Base-by-base conservation (phyloP, 2,329 filamentous ascomycete species). In the Colletotrichum sp. region DNA sequence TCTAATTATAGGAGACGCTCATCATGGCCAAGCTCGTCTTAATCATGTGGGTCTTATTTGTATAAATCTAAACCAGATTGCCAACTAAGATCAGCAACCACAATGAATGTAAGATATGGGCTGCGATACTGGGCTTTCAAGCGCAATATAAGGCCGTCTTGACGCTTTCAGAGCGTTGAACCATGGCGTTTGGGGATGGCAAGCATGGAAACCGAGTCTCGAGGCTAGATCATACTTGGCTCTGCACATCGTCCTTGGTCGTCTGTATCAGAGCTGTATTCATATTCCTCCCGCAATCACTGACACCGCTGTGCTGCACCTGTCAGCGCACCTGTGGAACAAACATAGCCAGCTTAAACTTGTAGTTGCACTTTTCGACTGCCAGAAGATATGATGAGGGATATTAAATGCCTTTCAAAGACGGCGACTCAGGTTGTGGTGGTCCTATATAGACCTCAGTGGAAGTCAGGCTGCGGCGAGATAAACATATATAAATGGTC, bases 11-110 rank as follows among this genome's bases (percentile, higher is more conserved):
- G 44, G 22, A n/a, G 44, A 49, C 2, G 3, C 19, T n/a, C 6
- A 49, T 0, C n/a, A 49, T 49, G 0, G 0, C 13, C 1, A 12
- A 49, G 44, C 44, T 7, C 6, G 11, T 22, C 44, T 0, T 0
- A 49, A 7, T 7, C 2, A 49, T n/a, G 3, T 0, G 44, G n/a
- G n/a, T 49, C 3, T 6, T 1, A 7, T 1, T n/a, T 4, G 19
- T 49, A 49, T 49, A 49, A n/a, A 3, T 49, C 5, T 1, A 4
- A 49, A 3, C 19, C 0, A 44, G 5, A 12, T 6, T 0, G 5
- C 6, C 0, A 16, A 39, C 16, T 4, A 8, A 39, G 36, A 4
- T 39, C 16, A 15, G 16, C 13, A 39, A 39, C 36, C 36, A 39
- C 36, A 19, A 39, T 39, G 36, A 4, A 7, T 7, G 13, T 36